These are phyloP conservation scores for Lepidopterella palustris DNA, from an alignment of 495 filamentous ascomycete genomes.

Conservation along the genomic window DNA sequence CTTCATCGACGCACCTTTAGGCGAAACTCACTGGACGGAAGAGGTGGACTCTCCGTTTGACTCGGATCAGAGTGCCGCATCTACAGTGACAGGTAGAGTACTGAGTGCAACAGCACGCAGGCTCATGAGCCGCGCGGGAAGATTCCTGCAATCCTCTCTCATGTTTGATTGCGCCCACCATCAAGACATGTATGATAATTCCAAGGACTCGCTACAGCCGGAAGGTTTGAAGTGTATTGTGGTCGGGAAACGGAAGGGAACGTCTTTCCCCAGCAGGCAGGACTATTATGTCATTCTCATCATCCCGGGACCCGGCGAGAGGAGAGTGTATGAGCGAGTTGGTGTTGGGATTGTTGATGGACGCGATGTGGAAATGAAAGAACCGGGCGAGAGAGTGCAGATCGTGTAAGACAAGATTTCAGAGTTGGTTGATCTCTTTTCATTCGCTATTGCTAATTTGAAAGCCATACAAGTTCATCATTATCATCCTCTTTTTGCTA, in stretches of 20 bases:
- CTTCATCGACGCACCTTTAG: constrained; percentile 11
- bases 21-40: not conserved
- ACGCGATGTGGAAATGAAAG: no score
- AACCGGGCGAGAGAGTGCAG: no score
- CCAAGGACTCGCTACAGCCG: not conserved
- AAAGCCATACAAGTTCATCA: no score
- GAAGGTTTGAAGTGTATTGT: not conserved
- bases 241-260: not conserved
- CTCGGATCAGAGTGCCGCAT: not conserved
- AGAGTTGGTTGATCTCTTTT: no score
- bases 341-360: no score
- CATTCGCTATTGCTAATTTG: no score
- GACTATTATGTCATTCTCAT: not conserved
- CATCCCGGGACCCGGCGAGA: not conserved
- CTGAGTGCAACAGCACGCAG: not conserved
- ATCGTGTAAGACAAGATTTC: no score
- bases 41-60: not conserved
- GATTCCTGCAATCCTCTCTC: not conserved
- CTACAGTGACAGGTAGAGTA: not conserved
- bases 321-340: not conserved
- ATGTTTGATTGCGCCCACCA: not conserved
- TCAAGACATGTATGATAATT: not conserved
- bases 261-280: not conserved
- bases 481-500: no score
- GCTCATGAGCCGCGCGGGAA: not conserved